phyloP scores from a whole-genome alignment of 768 basidiomycete genomes.

The Kwoniella bestiolae region DNA sequence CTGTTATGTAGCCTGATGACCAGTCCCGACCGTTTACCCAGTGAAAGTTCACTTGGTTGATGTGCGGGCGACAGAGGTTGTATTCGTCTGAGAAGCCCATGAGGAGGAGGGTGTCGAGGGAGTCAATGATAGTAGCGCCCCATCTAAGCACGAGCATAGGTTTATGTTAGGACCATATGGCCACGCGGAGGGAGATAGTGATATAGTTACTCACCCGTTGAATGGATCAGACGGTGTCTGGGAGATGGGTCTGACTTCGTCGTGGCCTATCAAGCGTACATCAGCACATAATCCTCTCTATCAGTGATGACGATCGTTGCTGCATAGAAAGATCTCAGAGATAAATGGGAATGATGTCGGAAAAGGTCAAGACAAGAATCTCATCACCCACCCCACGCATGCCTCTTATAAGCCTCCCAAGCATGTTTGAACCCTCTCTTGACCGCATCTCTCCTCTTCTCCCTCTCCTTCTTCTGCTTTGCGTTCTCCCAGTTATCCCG shows the following conservation, averaged over 20 bases:
- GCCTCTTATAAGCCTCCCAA: slow-evolving; percentile 56
- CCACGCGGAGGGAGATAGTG: too few relatives aligned
- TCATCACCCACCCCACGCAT: slow-evolving; percentile 54
- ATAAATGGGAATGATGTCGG: too few relatives aligned
- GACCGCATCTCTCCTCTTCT: slow-evolving; percentile 53
- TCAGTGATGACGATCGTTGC: too few relatives aligned
- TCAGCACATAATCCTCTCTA: too few relatives aligned
- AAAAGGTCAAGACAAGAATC: background rate
- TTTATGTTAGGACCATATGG: too few relatives aligned
- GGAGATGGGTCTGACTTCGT: slow-evolving; percentile 53
- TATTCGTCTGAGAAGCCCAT: slow-evolving; percentile 55
- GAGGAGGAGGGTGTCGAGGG: slow-evolving; percentile 53
- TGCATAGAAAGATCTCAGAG: too few relatives aligned
- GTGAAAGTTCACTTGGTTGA: slow-evolving; percentile 54
- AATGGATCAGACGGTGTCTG: slow-evolving; percentile 50
- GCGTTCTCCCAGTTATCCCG: slow-evolving; percentile 27
- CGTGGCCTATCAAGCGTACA: slow-evolving; percentile 42
- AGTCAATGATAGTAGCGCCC: slow-evolving; percentile 57
- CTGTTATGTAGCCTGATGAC: slow-evolving; percentile 32
- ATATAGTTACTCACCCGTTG: slow-evolving; percentile 52
- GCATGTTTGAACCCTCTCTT: slow-evolving; percentile 52
- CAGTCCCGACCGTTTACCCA: slow-evolving; percentile 53
- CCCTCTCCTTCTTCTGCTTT: slow-evolving; percentile 34
- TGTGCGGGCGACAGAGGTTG: slow-evolving; percentile 52
- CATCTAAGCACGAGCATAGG: too few relatives aligned